Conservation (phyloP, 2,329 filamentous ascomycete genomes). For the Penicillium sp. region DNA sequence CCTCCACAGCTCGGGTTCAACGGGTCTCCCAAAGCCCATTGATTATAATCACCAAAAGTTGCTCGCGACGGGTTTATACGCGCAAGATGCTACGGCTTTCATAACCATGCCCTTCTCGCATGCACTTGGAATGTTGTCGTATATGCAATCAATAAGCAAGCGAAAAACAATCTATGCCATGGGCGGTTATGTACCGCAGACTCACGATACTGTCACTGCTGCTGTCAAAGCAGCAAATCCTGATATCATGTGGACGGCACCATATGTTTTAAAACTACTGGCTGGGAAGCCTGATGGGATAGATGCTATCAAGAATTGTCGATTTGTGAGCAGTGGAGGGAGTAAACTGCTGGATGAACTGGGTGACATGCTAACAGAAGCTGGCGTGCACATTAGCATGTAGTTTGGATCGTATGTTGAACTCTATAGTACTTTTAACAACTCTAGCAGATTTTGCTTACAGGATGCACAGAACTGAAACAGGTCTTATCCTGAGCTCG, state of each 20-base stretch:
- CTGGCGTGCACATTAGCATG: slow-evolving; percentile 53
- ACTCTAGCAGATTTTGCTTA: background rate
- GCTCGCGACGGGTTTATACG: background rate
- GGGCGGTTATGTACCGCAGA: background rate
- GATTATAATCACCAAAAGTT: slow-evolving; percentile 10
- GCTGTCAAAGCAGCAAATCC: background rate
- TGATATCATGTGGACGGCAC: background rate
- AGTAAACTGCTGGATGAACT: slow-evolving; percentile 57
- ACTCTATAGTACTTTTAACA: background rate
- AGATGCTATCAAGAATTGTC: slow-evolving; percentile 37
- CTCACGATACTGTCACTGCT: background rate
- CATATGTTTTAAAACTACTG: background rate
- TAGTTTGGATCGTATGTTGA: slow-evolving; percentile 49
- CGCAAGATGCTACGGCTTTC: too few species aligned
- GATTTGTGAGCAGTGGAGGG: slow-evolving; percentile 56
- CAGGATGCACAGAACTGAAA: slow-evolving; percentile 46
- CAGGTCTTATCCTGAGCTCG: slow-evolving; percentile 60
- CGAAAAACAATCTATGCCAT: background rate
- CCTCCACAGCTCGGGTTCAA: slow-evolving; percentile 19
- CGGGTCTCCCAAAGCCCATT: slow-evolving; percentile 19
- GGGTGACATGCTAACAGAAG: slow-evolving; percentile 50
- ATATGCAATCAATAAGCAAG: too few species aligned
- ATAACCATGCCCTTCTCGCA: background rate
- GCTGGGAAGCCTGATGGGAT: background rate
- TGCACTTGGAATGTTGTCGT: background rate